Base-by-base conservation (phyloP, 495 filamentous ascomycete genomes). In the Daldinia decipiens region DNA sequence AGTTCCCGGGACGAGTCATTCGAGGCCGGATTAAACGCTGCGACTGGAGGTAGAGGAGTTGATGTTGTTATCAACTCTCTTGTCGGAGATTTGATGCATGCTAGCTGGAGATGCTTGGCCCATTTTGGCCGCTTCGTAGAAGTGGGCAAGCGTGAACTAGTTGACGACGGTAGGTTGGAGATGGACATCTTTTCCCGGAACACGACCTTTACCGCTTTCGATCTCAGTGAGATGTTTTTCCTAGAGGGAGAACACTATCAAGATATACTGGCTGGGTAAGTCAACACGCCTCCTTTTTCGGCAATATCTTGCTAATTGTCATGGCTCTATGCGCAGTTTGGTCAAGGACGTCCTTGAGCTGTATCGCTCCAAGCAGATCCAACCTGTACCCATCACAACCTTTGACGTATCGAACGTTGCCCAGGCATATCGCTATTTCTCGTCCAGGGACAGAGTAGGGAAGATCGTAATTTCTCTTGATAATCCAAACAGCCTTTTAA, bases 21-120 rank as follows among this genome's bases (percentile, higher is more conserved):
- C 7, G 43, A 47, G 17, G 3, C 5, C 4, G 27, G 7, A 6
- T 26, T 59, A 13, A 59, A 32, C 24, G 36, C 19, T 11, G 17
- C 31, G 24, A 59, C 57, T 19, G 39, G 39, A 31, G 57, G 57
- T 1, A 39, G 57, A 26, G 57, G 57, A 19, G 57, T 59, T 5
- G 70, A 70, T 11, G 70, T 64, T n/a, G 67, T 85, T 0, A 73
- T 89, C 8, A 87, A 88, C 73, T 87, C 82, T 3, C 80, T 87
- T 0, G 76, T 82, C 7, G 86, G 86, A 0, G 83, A 85, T 40
- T 71, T 82, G 11, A 73, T 88, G 21, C 83, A 81, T 47, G 80
- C 77, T 3, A 78, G 78, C 2, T 86, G 82, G 73, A 68, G 81
- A 5, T 85, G 82, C 50, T 60, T 87, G 36, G 84, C 74, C 5